Conservation (phyloP, 495 filamentous ascomycete species). For the Penicillium samsonianum region DNA sequence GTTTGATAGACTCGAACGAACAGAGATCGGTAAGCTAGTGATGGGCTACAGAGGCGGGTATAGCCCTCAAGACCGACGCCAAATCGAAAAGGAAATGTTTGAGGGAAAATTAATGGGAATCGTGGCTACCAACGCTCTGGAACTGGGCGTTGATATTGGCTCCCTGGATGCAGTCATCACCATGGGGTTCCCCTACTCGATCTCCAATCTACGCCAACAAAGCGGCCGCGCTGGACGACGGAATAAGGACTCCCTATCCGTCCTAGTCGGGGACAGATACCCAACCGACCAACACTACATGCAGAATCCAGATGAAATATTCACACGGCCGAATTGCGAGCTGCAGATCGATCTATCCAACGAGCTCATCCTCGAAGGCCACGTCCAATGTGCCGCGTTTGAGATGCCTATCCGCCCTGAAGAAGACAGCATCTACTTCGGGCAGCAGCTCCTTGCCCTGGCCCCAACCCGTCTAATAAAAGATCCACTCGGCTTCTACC, state of each 20-base stretch:
- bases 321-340: slow-evolving; percentile 85
- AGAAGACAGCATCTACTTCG: slow-evolving; percentile 79
- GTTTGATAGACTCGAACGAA: slow-evolving; percentile 66
- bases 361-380: slow-evolving; percentile 86
- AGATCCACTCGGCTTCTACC: slow-evolving; percentile 79
- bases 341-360: slow-evolving; percentile 90
- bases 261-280: slow-evolving; percentile 89
- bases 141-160: slow-evolving; percentile 94
- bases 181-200: slow-evolving; percentile 91
- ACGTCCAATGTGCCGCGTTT: slow-evolving; percentile 92
- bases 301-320: slow-evolving; percentile 95
- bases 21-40: slow-evolving; percentile 73
- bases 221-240: slow-evolving; percentile 89
- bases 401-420: slow-evolving; percentile 86
- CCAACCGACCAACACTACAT: slow-evolving; percentile 96
- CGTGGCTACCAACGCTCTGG: slow-evolving; percentile 88
- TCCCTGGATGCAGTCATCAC: slow-evolving; percentile 93
- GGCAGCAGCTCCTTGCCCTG: slow-evolving; percentile 69
- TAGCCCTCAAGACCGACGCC: slow-evolving; percentile 86
- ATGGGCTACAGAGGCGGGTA: slow-evolving; percentile 98
- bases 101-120: slow-evolving; percentile 92
- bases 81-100: slow-evolving; percentile 96
- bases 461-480: slow-evolving; percentile 72
- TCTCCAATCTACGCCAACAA: slow-evolving; percentile 91
- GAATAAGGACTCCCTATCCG: slow-evolving; percentile 90